Percentiles rank a stretch among this genome's conserved stretches.
These are phyloP conservation scores for Gyromitra esculenta DNA, from an alignment of 2,329 filamentous ascomycete species.

Conservation along the genomic window DNA sequence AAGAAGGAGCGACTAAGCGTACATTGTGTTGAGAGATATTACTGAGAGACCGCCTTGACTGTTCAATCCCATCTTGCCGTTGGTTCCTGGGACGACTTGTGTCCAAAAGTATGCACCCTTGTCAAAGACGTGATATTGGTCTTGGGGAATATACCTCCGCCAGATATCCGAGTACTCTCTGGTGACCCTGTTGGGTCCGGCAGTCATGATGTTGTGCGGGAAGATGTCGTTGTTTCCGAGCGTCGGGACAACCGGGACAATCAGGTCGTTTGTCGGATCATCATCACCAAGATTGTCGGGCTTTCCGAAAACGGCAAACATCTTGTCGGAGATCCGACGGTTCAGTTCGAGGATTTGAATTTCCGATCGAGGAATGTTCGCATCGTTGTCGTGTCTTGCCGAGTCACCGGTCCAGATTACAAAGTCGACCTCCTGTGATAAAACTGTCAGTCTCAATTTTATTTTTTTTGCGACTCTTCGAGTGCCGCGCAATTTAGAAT, in stretches of 20 bases:
- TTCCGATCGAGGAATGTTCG: conserved; percentile 77
- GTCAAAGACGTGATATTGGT: conserved; percentile 84
- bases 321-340: conserved; percentile 76
- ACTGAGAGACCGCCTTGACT: conserved; percentile 71
- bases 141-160: conserved; percentile 87
- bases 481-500: conserved; percentile 15
- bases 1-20: conserved; percentile 14
- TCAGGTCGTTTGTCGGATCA: conserved; percentile 68
- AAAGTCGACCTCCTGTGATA: conserved; percentile 74
- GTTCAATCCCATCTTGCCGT: conserved; percentile 51
- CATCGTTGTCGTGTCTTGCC: conserved; percentile 88
- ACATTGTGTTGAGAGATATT: conserved; percentile 91
- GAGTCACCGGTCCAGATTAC: conserved; percentile 93
- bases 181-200: conserved; percentile 88
- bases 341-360: conserved; percentile 83
- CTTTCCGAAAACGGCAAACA: conserved; percentile 76
- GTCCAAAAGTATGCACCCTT: conserved; percentile 94
- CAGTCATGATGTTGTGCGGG: conserved; percentile 90
- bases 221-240: conserved; percentile 98
- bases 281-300: conserved; percentile 63
- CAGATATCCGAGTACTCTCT: conserved; percentile 80
- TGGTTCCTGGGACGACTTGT: conserved; percentile 83
- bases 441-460: conserved; percentile 4
- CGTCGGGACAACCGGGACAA: conserved; percentile 79
- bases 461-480: conserved; percentile 9